Conservation (phyloP, 2,329 filamentous ascomycete species). For the Penicillium hesseltinei region DNA sequence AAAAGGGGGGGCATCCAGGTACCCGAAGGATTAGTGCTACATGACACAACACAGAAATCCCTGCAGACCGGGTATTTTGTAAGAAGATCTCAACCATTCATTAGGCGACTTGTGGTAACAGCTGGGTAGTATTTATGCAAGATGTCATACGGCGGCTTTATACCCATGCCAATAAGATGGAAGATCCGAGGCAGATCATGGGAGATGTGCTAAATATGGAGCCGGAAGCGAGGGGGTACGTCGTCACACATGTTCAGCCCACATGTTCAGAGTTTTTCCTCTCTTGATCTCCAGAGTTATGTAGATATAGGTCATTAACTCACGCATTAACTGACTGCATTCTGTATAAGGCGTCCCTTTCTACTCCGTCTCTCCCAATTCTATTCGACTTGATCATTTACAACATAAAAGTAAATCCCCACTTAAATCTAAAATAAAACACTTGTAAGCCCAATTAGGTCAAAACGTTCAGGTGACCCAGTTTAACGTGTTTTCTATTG, state of each 20-base stretch:
- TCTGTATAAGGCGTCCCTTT: neutral
- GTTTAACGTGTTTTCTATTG: conserved; percentile 6
- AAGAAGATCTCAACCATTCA: neutral
- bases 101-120: neutral
- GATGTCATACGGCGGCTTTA: neutral
- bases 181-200: conserved; percentile 8
- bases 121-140: neutral
- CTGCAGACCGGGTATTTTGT: neutral
- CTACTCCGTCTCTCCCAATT: neutral
- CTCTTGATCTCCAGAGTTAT: neutral
- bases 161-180: neutral
- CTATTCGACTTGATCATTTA: neutral
- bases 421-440: neutral
- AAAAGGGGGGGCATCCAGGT: neutral
- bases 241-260: conserved; percentile 3
- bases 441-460: neutral
- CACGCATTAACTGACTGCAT: neutral
- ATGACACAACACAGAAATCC: neutral
- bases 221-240: conserved; percentile 9
- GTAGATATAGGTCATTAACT: neutral
- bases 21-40: neutral
- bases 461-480: neutral
- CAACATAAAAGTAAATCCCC: neutral
- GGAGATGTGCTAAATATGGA: conserved; percentile 10
- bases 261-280: neutral